Conservation (phyloP, 2,329 filamentous ascomycete species). For the Trichoderma atroviride region DNA sequence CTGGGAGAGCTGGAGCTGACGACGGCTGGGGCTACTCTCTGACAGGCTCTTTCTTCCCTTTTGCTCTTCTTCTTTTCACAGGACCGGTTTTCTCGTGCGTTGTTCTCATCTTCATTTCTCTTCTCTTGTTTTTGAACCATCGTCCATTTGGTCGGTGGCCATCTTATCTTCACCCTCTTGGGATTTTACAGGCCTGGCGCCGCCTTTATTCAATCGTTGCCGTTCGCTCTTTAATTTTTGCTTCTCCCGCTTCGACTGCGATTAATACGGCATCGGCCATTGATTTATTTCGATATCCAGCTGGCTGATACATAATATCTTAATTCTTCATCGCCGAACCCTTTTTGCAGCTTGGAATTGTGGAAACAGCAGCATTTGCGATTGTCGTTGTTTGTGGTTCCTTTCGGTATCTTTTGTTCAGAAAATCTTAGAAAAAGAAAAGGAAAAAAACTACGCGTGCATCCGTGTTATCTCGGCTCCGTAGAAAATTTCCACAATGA, state of each 20-base stretch:
- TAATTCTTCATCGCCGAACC: conserved; percentile 9
- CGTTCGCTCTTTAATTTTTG: conserved; percentile 23
- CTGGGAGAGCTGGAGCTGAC: background rate
- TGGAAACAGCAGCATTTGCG: conserved; percentile 37
- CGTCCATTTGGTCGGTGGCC: conserved; percentile 17
- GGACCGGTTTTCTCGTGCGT: conserved; percentile 27
- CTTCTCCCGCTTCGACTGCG: background rate
- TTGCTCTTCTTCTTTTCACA: conserved; percentile 29
- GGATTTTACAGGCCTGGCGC: conserved; percentile 24
- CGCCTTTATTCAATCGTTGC: conserved; percentile 22
- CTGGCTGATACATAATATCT: conserved; percentile 15
- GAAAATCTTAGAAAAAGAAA: background rate
- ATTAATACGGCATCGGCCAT: conserved; percentile 14
- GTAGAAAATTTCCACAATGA: conserved; percentile 29
- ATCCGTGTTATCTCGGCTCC: background rate
- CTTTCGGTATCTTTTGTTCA: background rate
- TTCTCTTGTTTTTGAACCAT: conserved; percentile 18
- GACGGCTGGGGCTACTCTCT: conserved; percentile 25
- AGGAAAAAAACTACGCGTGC: background rate
- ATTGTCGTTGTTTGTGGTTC: conserved; percentile 8
- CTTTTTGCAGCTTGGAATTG: conserved; percentile 10
- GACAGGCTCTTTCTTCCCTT: conserved; percentile 25
- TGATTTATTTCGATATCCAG: conserved; percentile 23
- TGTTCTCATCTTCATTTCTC: conserved; percentile 28
- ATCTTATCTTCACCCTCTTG: conserved; percentile 3